phyloP scores from a whole-genome alignment of 768 basidiomycete genomes.

The Rhodocollybia butyracea region DNA sequence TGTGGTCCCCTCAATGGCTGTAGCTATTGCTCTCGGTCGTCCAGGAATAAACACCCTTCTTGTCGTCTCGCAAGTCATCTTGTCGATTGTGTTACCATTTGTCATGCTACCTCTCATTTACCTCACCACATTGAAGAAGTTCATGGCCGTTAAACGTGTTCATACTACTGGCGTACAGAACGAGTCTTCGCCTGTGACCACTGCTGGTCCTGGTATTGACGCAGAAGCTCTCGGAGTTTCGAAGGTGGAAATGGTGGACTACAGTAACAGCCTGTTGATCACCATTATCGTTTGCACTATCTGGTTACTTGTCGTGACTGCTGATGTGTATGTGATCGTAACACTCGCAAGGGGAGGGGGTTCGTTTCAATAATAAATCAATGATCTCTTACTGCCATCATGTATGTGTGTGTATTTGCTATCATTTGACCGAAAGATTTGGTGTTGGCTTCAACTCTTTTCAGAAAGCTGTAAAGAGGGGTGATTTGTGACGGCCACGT shows the following conservation, averaged over 20 bases:
- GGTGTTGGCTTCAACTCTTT: too few relatives aligned
- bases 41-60: slow-evolving; percentile 73
- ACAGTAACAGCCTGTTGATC: slow-evolving; percentile 54
- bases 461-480: too few relatives aligned
- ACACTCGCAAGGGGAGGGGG: slow-evolving; percentile 42
- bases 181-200: not conserved
- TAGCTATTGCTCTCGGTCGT: slow-evolving; percentile 70
- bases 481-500: too few relatives aligned
- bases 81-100: slow-evolving; percentile 84
- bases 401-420: too few relatives aligned
- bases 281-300: slow-evolving; percentile 52
- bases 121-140: slow-evolving; percentile 63
- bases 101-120: slow-evolving; percentile 79
- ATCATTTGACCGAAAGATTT: too few relatives aligned
- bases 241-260: slow-evolving; percentile 49
- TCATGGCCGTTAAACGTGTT: slow-evolving; percentile 68
- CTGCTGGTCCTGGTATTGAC: slow-evolving; percentile 10
- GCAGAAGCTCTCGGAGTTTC: slow-evolving; percentile 21
- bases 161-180: slow-evolving; percentile 7
- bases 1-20: slow-evolving; percentile 77
- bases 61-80: slow-evolving; percentile 81
- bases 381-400: too few relatives aligned
- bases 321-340: slow-evolving; percentile 76
- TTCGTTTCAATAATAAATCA: too few relatives aligned
- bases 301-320: slow-evolving; percentile 63